A percentile compares a stretch with the other conserved stretches of the same genome.
phyloP scores from a whole-genome alignment of 352 stramenopile genomes.

The Phytophthora chlamydospora region DNA sequence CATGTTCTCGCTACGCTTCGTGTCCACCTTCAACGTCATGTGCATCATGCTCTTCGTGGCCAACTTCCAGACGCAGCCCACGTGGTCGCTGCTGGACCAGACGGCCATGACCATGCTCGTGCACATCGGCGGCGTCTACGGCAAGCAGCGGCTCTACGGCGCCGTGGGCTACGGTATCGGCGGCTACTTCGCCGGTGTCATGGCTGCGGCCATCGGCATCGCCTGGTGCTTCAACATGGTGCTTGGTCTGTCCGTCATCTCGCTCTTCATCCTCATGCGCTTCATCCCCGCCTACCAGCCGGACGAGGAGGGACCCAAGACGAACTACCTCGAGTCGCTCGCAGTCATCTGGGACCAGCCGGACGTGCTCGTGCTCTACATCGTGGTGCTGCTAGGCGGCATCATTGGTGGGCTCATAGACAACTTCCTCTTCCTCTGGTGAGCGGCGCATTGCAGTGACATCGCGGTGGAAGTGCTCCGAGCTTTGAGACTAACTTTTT shows the following conservation, averaged over 20 bases:
- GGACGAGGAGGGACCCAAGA: constrained; percentile 30
- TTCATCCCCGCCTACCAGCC: constrained; percentile 57
- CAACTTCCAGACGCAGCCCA: constrained; percentile 77
- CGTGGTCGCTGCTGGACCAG: constrained; percentile 74
- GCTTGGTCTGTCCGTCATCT: constrained; percentile 57
- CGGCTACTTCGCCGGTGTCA: constrained; percentile 67
- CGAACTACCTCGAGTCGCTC: constrained; percentile 52
- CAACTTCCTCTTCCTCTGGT: constrained; percentile 74
- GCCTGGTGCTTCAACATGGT: constrained; percentile 85
- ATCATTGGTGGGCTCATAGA: constrained; percentile 67
- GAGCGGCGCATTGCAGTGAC: not conserved
- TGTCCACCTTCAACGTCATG: constrained; percentile 69
- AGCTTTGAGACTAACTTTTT: not conserved
- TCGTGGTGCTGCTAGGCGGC: constrained; percentile 68
- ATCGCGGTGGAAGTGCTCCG: no score
- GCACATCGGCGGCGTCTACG: constrained; percentile 69
- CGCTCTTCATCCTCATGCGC: constrained; percentile 58
- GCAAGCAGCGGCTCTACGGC: constrained; percentile 79
- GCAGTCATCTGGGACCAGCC: constrained; percentile 49
- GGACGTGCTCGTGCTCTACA: constrained; percentile 71
- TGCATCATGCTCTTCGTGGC: constrained; percentile 73
- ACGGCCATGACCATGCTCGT: constrained; percentile 67
- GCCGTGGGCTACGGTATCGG: constrained; percentile 71
- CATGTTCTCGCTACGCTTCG: constrained; percentile 77
- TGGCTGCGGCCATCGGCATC: constrained; percentile 66